Base-by-base conservation (phyloP, 306 rosid genomes). In the Adenanthera pavonina region DNA sequence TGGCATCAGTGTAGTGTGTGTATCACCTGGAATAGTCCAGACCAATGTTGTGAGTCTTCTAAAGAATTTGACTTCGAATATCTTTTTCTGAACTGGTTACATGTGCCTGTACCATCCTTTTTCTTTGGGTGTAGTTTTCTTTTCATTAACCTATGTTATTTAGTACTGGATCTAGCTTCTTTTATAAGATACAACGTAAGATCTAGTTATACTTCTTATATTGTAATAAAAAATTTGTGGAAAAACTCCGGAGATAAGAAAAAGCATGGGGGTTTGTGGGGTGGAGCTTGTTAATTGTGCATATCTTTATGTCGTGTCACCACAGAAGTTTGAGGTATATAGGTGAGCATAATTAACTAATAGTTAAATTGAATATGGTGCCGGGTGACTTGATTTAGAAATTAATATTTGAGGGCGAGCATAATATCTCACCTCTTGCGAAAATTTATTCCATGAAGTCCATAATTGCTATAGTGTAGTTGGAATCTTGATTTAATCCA, bases 11-110 rank as follows among this genome's bases (percentile, higher is more conserved):
- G 93, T 91, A 30, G 69, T 87, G 66, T 95, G 99, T 74, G 99
- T 91, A 34, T 95, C 99, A 14, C 99, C 99, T 76, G 99, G 99
- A 84, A 81, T 95, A 83, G 99, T 95, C 80, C 98, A 90, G 7
- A 95, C 98, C 73, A 95, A 95, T 85, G 99, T 95, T 70, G 99
- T 93, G 86, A 90, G 97, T 90, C 69, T 78, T 80, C 69, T 57
- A 54, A 53, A 53, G 59, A 16, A 53, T 16, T 82, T 17, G 72
- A 60, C 25, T n/a, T 62, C 73, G 46, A 35, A 59, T 44, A 10
- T 53, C 72, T 72, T 48, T 64, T 73, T 69, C 36, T 43, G 64
- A 44, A 36, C 67, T 60, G 66, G 69, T 41, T 17, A 43, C 71
- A 34, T 43, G 4, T 0, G 12, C 2, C 25, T 75, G 60, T 59